Conservation (phyloP, 2,329 filamentous ascomycete species). For the Pseudocercospora vitis region DNA sequence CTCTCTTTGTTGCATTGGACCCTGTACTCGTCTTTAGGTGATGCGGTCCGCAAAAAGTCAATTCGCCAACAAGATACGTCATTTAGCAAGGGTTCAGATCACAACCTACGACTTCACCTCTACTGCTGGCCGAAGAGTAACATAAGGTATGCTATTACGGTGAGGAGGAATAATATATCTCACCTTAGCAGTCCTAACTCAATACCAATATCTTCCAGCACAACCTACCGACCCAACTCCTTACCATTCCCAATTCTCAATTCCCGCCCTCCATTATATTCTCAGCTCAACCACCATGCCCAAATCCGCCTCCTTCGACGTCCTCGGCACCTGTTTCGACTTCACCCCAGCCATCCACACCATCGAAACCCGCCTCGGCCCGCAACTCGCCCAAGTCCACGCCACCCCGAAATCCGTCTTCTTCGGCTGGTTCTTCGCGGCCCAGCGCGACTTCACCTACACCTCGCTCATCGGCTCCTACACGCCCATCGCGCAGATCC, state of each 20-base stretch:
- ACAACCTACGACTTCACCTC: not conserved
- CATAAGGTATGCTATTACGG: too few relatives aligned
- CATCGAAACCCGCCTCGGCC: conserved; percentile 27
- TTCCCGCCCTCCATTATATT: not conserved
- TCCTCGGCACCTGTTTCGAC: conserved; percentile 36
- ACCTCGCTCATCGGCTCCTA: conserved; percentile 30
- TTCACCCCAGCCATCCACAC: conserved; percentile 30
- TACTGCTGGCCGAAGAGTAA: not conserved
- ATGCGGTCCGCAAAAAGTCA: not conserved
- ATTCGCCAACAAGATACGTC: not conserved
- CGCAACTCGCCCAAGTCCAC: conserved; percentile 19
- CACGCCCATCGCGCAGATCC: conserved; percentile 33
- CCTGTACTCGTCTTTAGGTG: too few relatives aligned
- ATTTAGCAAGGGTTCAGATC: not conserved
- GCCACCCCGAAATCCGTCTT: conserved; percentile 32
- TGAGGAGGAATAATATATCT: not conserved
- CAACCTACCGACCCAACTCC: too few relatives aligned
- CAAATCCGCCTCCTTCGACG: conserved; percentile 35
- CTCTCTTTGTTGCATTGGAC: too few relatives aligned
- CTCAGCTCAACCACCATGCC: conserved; percentile 11
- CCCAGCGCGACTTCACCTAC: conserved; percentile 37
- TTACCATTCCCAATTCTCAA: not conserved
- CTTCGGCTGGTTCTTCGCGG: conserved; percentile 37
- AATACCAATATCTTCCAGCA: too few relatives aligned
- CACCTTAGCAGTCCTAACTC: too few relatives aligned